Percentiles rank a stretch among this genome's conserved stretches.
Conservation (phyloP, 331 rosid species). For the Malus hybrid region DNA sequence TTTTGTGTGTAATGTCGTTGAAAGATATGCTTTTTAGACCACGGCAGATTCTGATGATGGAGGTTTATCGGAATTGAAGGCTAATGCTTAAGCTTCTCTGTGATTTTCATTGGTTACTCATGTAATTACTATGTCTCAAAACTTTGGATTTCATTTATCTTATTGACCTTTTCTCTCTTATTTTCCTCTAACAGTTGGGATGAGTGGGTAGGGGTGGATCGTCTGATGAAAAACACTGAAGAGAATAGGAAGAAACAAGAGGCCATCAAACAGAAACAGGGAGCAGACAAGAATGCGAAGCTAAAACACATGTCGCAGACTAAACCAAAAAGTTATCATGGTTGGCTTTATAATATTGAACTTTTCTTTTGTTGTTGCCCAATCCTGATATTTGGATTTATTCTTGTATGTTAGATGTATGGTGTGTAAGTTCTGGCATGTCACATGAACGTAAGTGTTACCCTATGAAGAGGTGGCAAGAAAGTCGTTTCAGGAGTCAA, state of each 20-base stretch:
- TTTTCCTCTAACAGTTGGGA: slow-evolving; percentile 58
- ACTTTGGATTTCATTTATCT: slow-evolving; percentile 3
- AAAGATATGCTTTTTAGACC: neutral
- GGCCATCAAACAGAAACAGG: slow-evolving; percentile 23
- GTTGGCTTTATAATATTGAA: slow-evolving; percentile 26
- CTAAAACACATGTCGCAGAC: slow-evolving; percentile 21
- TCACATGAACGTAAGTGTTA: neutral
- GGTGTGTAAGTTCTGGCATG: neutral
- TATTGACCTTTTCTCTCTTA: neutral
- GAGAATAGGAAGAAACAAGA: slow-evolving; percentile 46
- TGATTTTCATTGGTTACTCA: neutral
- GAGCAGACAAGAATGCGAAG: slow-evolving; percentile 39
- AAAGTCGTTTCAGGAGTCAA: neutral
- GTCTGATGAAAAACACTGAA: slow-evolving; percentile 52
- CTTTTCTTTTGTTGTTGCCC: neutral
- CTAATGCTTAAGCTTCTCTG: neutral
- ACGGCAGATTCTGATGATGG: neutral
- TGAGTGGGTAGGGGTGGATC: slow-evolving; percentile 70
- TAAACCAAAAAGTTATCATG: slow-evolving; percentile 37
- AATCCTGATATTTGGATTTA: neutral
- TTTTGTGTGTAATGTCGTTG: neutral
- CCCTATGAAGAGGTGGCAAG: neutral
- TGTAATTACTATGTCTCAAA: neutral
- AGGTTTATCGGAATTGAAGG: neutral
- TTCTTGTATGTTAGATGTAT: neutral